A percentile compares a stretch with the other conserved stretches of the same genome.
Conservation (phyloP, 192 early-diverging fungal species). For the Bifiguratus adelaidae region DNA sequence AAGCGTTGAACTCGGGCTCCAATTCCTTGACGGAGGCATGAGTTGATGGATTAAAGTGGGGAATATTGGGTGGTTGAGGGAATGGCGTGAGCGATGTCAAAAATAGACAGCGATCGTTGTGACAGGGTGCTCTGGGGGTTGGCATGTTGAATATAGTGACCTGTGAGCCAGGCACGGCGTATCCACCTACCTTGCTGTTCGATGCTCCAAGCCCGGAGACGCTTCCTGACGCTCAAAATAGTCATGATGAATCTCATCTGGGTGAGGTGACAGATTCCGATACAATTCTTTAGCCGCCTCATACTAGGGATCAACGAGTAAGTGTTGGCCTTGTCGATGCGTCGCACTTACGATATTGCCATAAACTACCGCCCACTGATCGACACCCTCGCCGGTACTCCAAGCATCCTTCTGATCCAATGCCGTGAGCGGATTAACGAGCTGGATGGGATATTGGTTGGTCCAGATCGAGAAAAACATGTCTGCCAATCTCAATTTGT, state of each 20-base stretch:
- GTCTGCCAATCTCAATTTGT: constrained; percentile 26
- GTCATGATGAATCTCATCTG: constrained; percentile 23
- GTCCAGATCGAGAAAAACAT: constrained; percentile 46
- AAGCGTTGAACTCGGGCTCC: constrained; percentile 20
- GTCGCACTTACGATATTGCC: too few relatives aligned
- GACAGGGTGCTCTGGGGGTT: constrained; percentile 32
- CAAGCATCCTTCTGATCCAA: constrained; percentile 24
- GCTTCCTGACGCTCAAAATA: constrained; percentile 31
- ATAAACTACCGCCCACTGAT: constrained; percentile 33
- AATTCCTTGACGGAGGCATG: constrained; percentile 25
- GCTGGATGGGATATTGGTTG: constrained; percentile 44
- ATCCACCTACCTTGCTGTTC: constrained; percentile 21
- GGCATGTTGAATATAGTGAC: too few relatives aligned
- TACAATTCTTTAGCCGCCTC: constrained; percentile 37
- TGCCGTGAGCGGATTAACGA: constrained; percentile 28
- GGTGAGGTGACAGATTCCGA: constrained; percentile 22
- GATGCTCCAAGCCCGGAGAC: constrained; percentile 20
- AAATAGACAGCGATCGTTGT: constrained; percentile 39
- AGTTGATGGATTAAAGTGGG: constrained; percentile 8
- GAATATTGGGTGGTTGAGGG: constrained; percentile 25
- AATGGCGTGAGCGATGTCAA: constrained; percentile 35
- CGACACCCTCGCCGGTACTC: constrained; percentile 25
- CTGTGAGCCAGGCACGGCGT: too few relatives aligned
- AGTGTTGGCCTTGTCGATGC: too few relatives aligned
- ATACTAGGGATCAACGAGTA: constrained; percentile 20